Evolutionary conservation across 306 rosid genomes (phyloP).

Genomic region (Mucuna pruriens): DNA sequence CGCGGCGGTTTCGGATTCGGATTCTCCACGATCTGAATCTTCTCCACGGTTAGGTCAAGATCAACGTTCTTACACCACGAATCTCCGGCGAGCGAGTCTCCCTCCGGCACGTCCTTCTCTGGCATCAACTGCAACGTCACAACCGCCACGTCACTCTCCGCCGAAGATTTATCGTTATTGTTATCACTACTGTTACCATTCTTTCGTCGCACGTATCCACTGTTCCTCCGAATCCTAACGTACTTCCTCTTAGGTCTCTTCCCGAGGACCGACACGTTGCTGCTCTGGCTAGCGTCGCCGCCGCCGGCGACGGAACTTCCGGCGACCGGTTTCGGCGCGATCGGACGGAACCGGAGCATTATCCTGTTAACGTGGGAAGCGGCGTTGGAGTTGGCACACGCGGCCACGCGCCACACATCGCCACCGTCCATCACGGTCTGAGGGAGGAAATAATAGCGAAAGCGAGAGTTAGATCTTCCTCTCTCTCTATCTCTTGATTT

Average conservation of each 20-base stretch:
- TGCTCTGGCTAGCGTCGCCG: background rate
- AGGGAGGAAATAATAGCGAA: background rate
- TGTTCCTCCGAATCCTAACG: conserved; percentile 60
- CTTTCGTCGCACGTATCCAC: conserved; percentile 36
- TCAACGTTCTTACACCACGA: conserved; percentile 52
- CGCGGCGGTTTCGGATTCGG: conserved; percentile 11
- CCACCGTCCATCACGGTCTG: conserved; percentile 50
- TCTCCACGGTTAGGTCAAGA: conserved; percentile 48
- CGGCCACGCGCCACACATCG: conserved; percentile 49
- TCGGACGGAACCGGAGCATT: conserved; percentile 77
- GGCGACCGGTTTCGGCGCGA: conserved; percentile 69
- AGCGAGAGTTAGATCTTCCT: background rate
- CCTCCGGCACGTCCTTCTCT: conserved; percentile 36
- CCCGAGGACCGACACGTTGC: background rate
- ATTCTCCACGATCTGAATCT: conserved; percentile 35
- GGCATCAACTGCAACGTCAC: conserved; percentile 66
- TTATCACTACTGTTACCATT: background rate
- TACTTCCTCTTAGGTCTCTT: conserved; percentile 67
- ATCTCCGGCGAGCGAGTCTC: conserved; percentile 1
- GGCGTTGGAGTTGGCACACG: conserved; percentile 14
- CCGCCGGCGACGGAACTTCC: conserved; percentile 21
- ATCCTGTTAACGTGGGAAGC: conserved; percentile 34
- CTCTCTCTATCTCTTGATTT: background rate
- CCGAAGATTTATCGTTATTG: conserved; percentile 1
- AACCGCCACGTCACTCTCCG: background rate